Percentiles rank a stretch among this genome's conserved stretches.
Evolutionary conservation across 306 rosid species (phyloP).

Genomic region (Styphnolobium japonicum): DNA sequence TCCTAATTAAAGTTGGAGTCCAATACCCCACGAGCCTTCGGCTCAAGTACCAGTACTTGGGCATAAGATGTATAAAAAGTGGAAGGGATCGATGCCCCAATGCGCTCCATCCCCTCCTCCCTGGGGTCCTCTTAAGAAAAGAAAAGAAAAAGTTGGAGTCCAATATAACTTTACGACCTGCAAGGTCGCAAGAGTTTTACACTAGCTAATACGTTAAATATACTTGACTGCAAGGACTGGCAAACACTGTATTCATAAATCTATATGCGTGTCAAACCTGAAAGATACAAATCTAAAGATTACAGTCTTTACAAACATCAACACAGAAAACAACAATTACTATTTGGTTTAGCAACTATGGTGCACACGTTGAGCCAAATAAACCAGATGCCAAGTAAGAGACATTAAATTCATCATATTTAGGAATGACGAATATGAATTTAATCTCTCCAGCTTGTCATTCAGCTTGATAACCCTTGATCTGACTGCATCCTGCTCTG

Average conservation of each 20-base stretch:
- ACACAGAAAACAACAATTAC: background rate
- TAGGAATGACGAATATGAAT: slow-evolving; percentile 52
- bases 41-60: too few species aligned
- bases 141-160: too few species aligned
- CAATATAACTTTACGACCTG: too few species aligned
- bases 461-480: slow-evolving; percentile 36
- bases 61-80: too few species aligned
- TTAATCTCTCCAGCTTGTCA: slow-evolving; percentile 62
- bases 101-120: too few species aligned
- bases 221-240: background rate
- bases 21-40: too few species aligned
- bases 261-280: background rate
- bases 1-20: too few species aligned
- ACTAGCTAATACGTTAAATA: background rate
- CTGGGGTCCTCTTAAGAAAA: too few species aligned
- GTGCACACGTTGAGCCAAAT: slow-evolving; percentile 46
- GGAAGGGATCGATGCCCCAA: too few species aligned
- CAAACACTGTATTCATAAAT: background rate
- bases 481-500: slow-evolving; percentile 32
- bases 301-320: background rate
- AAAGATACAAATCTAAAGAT: background rate
- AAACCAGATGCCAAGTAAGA: slow-evolving; percentile 69
- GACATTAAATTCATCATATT: slow-evolving; percentile 59
- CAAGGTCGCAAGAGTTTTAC: background rate
- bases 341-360: background rate